These are phyloP conservation scores for Hyaloscypha finlandica DNA, from an alignment of 495 filamentous ascomycete genomes.

Conservation along the genomic window DNA sequence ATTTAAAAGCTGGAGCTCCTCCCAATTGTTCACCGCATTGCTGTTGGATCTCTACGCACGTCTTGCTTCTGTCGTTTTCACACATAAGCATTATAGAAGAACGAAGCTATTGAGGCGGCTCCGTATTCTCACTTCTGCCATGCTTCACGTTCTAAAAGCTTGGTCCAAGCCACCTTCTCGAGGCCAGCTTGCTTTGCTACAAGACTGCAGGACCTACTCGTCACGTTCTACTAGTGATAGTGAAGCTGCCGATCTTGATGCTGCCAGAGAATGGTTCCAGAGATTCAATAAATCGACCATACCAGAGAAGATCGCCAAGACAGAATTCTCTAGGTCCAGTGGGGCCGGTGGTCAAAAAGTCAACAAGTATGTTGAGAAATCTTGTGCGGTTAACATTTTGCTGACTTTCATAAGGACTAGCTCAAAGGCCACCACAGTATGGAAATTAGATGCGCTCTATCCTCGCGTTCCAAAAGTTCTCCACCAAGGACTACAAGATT, in stretches of 20 bases:
- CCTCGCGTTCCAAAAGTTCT: conserved; percentile 68
- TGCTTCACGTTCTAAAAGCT: conserved; percentile 20
- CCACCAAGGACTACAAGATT: conserved; percentile 60
- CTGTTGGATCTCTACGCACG: neutral
- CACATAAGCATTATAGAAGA: too few species aligned
- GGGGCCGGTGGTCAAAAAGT: conserved; percentile 95
- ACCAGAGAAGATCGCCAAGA: conserved; percentile 62
- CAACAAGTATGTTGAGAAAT: conserved; percentile 73
- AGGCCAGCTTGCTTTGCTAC: conserved; percentile 8
- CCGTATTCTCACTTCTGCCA: neutral
- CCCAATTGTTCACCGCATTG: neutral
- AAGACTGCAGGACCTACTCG: conserved; percentile 18
- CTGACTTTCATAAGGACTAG: conserved; percentile 65
- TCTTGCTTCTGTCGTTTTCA: neutral
- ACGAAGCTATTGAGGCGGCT: too few species aligned
- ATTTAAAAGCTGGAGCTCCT: neutral
- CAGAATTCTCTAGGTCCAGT: conserved; percentile 82
- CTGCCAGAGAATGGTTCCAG: conserved; percentile 75
- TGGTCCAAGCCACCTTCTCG: neutral
- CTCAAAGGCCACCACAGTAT: conserved; percentile 80
- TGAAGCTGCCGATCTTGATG: conserved; percentile 63
- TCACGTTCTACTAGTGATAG: conserved; percentile 33
- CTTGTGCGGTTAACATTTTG: neutral
- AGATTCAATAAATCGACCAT: conserved; percentile 59
- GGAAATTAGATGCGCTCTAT: conserved; percentile 58